A percentile compares a stretch with the other conserved stretches of the same genome.
phyloP scores from a whole-genome alignment of 2,329 filamentous ascomycete genomes.

The Nemania abortiva region DNA sequence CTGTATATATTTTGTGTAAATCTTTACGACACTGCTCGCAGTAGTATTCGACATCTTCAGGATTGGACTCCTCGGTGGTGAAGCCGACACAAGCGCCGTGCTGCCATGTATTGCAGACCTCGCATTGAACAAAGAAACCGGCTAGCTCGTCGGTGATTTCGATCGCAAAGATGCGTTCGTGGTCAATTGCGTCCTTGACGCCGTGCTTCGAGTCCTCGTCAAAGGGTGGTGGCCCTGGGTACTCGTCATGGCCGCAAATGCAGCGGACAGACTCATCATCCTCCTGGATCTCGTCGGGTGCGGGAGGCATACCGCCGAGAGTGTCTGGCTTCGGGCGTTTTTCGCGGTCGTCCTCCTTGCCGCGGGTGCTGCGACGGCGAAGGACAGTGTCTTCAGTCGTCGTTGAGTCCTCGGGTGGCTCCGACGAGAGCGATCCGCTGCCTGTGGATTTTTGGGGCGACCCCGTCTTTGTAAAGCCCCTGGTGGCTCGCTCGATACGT shows the following conservation, averaged over 20 bases:
- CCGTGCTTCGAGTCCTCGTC: conserved; percentile 66
- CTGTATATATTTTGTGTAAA: conserved; percentile 84
- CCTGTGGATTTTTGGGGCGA: conserved; percentile 82
- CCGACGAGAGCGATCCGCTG: conserved; percentile 78
- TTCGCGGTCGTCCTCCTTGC: conserved; percentile 71
- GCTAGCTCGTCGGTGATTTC: conserved; percentile 85
- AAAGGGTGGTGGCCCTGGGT: conserved; percentile 82
- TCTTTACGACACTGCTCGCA: conserved; percentile 95
- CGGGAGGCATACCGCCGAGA: conserved; percentile 60
- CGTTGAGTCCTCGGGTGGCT: conserved; percentile 72
- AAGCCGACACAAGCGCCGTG: conserved; percentile 98
- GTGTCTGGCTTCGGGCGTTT: conserved; percentile 58
- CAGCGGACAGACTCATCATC: conserved; percentile 97
- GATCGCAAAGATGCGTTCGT: conserved; percentile 69
- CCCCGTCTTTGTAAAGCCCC: conserved; percentile 77
- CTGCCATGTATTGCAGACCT: conserved; percentile 98
- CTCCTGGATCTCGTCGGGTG: conserved; percentile 78
- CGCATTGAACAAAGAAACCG: conserved; percentile 97
- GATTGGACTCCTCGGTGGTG: conserved; percentile 90
- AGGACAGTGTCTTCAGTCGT: conserved; percentile 73
- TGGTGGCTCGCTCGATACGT: conserved; percentile 79
- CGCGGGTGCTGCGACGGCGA: conserved; percentile 83
- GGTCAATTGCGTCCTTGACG: conserved; percentile 68
- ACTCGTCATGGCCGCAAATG: conserved; percentile 93
- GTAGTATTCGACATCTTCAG: conserved; percentile 87